Evolutionary conservation across 75 land plant genomes (phyloP).

Genomic region (Picea glauca): DNA sequence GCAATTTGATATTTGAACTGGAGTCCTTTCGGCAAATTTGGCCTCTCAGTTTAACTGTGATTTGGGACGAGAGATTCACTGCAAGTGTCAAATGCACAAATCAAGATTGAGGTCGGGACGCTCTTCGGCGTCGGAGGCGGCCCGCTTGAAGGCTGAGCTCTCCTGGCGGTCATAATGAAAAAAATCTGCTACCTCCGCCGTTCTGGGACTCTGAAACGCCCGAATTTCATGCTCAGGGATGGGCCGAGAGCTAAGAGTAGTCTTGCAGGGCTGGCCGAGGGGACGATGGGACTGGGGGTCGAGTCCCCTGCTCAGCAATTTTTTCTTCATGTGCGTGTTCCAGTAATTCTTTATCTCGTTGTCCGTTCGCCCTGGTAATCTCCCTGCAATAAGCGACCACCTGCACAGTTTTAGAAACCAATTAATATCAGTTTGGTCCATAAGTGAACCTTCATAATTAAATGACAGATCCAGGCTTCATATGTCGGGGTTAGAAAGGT

Average conservation of each 20-base stretch:
- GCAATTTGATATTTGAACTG: no score
- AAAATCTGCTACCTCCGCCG: not conserved
- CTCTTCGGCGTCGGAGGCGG: not conserved
- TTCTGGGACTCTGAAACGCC: no score
- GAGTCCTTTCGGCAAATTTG: no score
- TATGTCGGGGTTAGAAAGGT: no score
- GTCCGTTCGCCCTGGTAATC: constrained; percentile 14
- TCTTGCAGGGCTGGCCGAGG: not conserved
- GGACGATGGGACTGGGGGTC: constrained; percentile 10
- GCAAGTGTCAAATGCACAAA: constrained; percentile 10
- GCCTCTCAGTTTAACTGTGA: no score
- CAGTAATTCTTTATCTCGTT: constrained; percentile 19
- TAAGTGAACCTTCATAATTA: no score
- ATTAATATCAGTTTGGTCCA: no score
- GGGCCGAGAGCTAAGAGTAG: not conserved
- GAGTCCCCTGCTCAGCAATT: constrained; percentile 8
- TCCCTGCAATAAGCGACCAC: constrained; percentile 19
- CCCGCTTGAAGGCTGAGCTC: not conserved
- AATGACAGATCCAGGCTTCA: no score
- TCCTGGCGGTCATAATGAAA: not conserved
- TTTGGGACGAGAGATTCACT: no score
- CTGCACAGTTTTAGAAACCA: no score
- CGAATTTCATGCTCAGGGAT: not conserved
- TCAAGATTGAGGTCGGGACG: constrained; percentile 22
- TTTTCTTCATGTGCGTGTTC: constrained; percentile 16